phyloP scores from a whole-genome alignment of 2,329 filamentous ascomycete genomes.

The Westerdykella sp. region DNA sequence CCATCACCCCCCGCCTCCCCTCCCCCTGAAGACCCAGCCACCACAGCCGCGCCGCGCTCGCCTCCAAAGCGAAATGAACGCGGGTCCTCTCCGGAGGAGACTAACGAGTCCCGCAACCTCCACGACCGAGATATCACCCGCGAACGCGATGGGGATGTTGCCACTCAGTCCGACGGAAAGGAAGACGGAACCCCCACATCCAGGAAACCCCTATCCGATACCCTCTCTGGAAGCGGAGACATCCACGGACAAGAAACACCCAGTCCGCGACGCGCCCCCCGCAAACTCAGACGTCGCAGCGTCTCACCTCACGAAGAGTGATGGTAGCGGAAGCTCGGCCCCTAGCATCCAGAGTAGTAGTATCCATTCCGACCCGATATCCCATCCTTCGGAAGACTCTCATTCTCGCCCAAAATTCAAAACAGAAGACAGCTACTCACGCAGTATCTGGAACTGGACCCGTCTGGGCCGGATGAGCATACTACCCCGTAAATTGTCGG shows the following conservation, averaged over 20 bases:
- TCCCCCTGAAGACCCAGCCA: constrained; percentile 17
- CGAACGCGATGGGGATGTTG: constrained; percentile 24
- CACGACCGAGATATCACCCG: constrained; percentile 29
- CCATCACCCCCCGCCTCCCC: constrained; percentile 27
- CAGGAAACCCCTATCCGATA: constrained; percentile 12
- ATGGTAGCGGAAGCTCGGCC: constrained; percentile 1
- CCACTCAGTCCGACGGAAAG: constrained; percentile 19
- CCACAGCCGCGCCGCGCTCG: constrained; percentile 20
- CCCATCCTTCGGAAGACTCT: neutral
- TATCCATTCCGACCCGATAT: neutral
- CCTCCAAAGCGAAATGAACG: constrained; percentile 24
- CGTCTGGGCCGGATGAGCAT: constrained; percentile 25
- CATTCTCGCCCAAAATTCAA: neutral
- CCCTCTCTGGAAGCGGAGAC: constrained; percentile 3
- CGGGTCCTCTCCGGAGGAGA: constrained; percentile 30
- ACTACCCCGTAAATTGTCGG: constrained; percentile 26
- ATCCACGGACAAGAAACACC: constrained; percentile 14
- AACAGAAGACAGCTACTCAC: neutral
- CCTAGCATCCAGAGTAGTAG: constrained; percentile 5
- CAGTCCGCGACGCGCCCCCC: constrained; percentile 30
- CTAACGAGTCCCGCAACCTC: constrained; percentile 32
- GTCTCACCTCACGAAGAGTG: constrained; percentile 15
- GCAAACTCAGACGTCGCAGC: constrained; percentile 28
- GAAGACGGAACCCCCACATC: constrained; percentile 13
- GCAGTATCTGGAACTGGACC: constrained; percentile 32